Conservation (phyloP, 306 rosid species). For the Hylodesmum podocarpum region DNA sequence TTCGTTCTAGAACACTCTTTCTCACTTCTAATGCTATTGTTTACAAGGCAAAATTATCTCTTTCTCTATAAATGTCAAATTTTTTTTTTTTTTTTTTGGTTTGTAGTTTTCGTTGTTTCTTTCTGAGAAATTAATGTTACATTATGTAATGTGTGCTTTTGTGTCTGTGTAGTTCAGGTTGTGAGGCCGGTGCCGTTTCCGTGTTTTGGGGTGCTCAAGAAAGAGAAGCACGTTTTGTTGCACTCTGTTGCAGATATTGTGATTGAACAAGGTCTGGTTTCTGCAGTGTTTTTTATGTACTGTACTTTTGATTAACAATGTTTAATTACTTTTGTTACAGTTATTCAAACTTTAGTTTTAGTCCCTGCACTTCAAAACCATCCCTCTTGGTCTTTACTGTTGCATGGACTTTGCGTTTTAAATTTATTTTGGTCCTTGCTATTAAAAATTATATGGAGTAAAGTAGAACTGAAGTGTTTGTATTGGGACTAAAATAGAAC, state of each 20-base stretch:
- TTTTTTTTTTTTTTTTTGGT: background rate
- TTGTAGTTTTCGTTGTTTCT: background rate
- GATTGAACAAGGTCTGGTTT: slow-evolving; percentile 77
- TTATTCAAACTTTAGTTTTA: too few species aligned
- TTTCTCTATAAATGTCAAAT: background rate
- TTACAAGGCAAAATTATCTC: slow-evolving; percentile 60
- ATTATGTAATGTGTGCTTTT: background rate
- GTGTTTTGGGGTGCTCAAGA: slow-evolving; percentile 81
- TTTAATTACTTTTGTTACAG: too few species aligned
- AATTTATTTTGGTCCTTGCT: too few species aligned
- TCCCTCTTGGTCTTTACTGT: too few species aligned
- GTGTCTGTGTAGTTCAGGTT: slow-evolving; percentile 56
- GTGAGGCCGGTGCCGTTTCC: slow-evolving; percentile 86
- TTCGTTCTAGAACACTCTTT: slow-evolving; percentile 68
- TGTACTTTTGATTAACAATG: background rate
- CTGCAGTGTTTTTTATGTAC: slow-evolving; percentile 2
- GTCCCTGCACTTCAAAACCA: too few species aligned
- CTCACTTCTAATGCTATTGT: slow-evolving; percentile 81
- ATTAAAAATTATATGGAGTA: too few species aligned
- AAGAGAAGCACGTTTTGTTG: slow-evolving; percentile 91
- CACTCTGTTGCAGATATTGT: slow-evolving; percentile 83
- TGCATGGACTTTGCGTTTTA: too few species aligned
- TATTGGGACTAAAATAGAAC: too few species aligned
- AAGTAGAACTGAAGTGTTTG: too few species aligned
- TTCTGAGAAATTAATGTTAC: background rate